A percentile compares a stretch with the other conserved stretches of the same genome.
phyloP scores from a whole-genome alignment of 164 flowering plant species.

The Berberis vulgaris region DNA sequence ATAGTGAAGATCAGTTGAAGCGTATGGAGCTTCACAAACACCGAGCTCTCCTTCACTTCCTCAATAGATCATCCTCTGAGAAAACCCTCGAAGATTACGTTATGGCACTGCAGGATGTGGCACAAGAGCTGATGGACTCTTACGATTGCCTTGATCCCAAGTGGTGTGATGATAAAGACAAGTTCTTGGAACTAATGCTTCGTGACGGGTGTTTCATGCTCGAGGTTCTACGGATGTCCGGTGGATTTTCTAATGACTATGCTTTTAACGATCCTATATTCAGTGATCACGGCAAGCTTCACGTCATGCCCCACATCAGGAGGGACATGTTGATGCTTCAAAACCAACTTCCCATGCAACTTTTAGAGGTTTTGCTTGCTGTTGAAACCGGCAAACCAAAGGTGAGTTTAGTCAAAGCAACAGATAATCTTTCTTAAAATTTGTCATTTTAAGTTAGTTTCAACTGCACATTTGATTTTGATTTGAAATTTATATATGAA shows the following conservation, averaged over 20 bases:
- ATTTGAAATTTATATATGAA: not conserved
- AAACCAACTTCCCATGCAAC: constrained; percentile 46
- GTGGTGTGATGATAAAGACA: constrained; percentile 18
- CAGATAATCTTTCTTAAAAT: too few species aligned
- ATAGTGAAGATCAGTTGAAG: not conserved
- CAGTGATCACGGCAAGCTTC: constrained; percentile 41
- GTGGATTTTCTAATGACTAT: constrained; percentile 22
- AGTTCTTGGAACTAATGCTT: constrained; percentile 37
- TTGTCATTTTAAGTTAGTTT: not conserved
- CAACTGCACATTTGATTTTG: not conserved
- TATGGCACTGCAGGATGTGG: not conserved
- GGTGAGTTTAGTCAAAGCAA: constrained; percentile 5
- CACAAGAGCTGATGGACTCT: constrained; percentile 24
- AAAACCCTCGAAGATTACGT: not conserved
- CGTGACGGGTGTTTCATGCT: constrained; percentile 51
- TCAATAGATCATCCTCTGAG: not conserved
- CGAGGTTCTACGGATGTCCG: constrained; percentile 24
- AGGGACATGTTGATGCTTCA: constrained; percentile 60
- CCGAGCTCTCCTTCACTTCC: constrained; percentile 2
- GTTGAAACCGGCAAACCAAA: constrained; percentile 18
- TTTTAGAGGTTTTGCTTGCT: constrained; percentile 26
- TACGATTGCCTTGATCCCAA: constrained; percentile 23
- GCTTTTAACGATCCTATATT: constrained; percentile 49
- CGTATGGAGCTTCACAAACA: constrained; percentile 26
- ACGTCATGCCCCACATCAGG: constrained; percentile 34